Evolutionary conservation across 306 rosid species (phyloP).

Genomic region (Morella rubra): DNA sequence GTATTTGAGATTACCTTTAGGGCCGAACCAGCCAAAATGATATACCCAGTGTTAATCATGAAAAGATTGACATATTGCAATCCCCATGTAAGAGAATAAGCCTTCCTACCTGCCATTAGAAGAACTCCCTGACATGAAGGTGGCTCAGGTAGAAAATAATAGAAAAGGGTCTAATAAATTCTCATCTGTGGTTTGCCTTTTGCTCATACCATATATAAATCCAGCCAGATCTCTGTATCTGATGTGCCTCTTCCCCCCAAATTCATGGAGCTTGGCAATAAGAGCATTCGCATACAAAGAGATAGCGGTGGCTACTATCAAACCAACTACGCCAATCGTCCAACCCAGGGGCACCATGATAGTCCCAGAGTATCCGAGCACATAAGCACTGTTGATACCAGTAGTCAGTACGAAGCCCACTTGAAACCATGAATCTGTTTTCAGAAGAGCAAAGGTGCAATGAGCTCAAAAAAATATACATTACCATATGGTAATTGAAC

Average conservation of each 20-base stretch:
- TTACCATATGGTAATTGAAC: background rate
- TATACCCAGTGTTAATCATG: slow-evolving; percentile 84
- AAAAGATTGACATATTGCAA: slow-evolving; percentile 90
- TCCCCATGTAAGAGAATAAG: slow-evolving; percentile 81
- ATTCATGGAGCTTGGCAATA: slow-evolving; percentile 85
- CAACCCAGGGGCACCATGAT: slow-evolving; percentile 94
- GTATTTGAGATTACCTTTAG: slow-evolving; percentile 59
- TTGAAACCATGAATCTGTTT: slow-evolving; percentile 84
- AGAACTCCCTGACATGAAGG: background rate
- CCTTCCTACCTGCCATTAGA: slow-evolving; percentile 62
- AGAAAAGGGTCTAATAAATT: background rate
- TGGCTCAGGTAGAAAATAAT: background rate
- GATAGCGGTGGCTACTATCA: slow-evolving; percentile 63
- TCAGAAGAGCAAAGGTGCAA: background rate
- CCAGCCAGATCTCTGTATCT: slow-evolving; percentile 97
- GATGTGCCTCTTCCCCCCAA: slow-evolving; percentile 88
- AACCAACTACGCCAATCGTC: slow-evolving; percentile 66
- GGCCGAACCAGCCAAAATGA: slow-evolving; percentile 93
- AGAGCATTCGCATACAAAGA: slow-evolving; percentile 83
- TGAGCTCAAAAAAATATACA: background rate
- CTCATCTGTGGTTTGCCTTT: background rate
- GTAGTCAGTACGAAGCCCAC: slow-evolving; percentile 86
- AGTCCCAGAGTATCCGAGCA: slow-evolving; percentile 85
- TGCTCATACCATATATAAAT: slow-evolving; percentile 61
- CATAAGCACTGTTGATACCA: slow-evolving; percentile 88